Evolutionary conservation across 2,329 filamentous ascomycete species (phyloP).

Genomic region (Periglandula ipomoeae): DNA sequence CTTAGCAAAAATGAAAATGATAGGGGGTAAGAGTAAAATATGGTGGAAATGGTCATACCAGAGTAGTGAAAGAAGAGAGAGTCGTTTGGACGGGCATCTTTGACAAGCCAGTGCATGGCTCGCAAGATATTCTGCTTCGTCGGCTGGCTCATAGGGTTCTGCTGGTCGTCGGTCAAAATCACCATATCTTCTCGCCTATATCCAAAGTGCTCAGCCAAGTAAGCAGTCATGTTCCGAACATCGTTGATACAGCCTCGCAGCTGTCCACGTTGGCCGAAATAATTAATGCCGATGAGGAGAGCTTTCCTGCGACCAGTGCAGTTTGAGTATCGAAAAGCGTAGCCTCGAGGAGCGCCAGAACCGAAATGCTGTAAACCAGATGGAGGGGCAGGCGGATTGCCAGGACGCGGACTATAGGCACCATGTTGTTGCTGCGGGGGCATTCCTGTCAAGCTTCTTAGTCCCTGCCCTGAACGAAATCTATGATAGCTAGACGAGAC

Average conservation of each 20-base stretch:
- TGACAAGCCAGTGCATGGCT: conserved; percentile 97
- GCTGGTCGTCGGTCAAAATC: conserved; percentile 89
- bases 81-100: conserved; percentile 85
- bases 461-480: background rate
- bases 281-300: conserved; percentile 89
- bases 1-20: background rate
- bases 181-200: conserved; percentile 98
- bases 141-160: conserved; percentile 94
- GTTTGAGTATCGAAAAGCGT: conserved; percentile 83
- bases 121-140: conserved; percentile 91
- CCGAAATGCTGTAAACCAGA: conserved; percentile 63
- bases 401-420: conserved; percentile 3
- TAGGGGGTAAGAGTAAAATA: background rate
- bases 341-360: conserved; percentile 67
- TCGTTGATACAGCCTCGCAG: conserved; percentile 93
- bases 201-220: conserved; percentile 79
- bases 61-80: conserved; percentile 98
- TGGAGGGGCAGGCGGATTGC: conserved; percentile 55
- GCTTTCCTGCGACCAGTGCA: conserved; percentile 87
- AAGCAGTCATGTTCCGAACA: conserved; percentile 92
- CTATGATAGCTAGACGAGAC: too few species aligned
- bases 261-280: conserved; percentile 87
- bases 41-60: conserved; percentile 36
- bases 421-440: conserved; percentile 9
- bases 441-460: conserved; percentile 10